Base-by-base conservation (phyloP, 164 flowering plant genomes). In the Kalanchoe fedtschenkoi region DNA sequence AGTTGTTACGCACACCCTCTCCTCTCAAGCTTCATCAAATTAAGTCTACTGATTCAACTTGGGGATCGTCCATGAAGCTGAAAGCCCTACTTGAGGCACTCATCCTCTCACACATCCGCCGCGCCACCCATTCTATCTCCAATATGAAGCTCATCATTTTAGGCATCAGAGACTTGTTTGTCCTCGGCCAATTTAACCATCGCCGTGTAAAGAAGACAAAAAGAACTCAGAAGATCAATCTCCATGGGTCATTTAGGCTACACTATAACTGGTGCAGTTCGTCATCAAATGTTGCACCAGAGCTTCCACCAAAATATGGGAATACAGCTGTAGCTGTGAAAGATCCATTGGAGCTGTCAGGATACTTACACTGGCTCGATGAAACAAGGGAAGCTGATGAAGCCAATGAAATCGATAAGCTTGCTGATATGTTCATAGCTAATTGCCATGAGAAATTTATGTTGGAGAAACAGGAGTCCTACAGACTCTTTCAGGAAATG, bases 391-490 rank as follows among this genome's bases (percentile, higher is more conserved):
- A 55, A 42, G 22, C 4, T 33, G 69, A 17, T 33, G 75, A 64
- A 5, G 64, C 42, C 1, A 82, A 84, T 55, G 95, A 95, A 71
- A 95, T 95, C 22, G 95, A 91, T 62, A 62, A 64, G 68, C 83
- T 89, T 6, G 99, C 97, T 0, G 96, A 89, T 42, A 37, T 72
- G 85, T 95, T 95, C 73, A 95, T 95, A n/a, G 91, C 88, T 0
- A 80, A 56, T 32, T 87, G 87, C 68, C 97, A 91, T 75, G 97
- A 89, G 74, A 88, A 87, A 68, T 95, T 95, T 72, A 75, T 76
- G 71, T 70, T 95, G 86, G 99, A 95, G 89, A 95, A 95, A 78
- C 82, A 78, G 39, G 99, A 95, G 69, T 95, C 99, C 2, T 79
- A 84, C 30, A 80, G 97, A 77, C 84, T 85, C 68, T 90, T 77